phyloP scores from a whole-genome alignment of 805 yeast genomes.

The Saturnispora silvae region DNA sequence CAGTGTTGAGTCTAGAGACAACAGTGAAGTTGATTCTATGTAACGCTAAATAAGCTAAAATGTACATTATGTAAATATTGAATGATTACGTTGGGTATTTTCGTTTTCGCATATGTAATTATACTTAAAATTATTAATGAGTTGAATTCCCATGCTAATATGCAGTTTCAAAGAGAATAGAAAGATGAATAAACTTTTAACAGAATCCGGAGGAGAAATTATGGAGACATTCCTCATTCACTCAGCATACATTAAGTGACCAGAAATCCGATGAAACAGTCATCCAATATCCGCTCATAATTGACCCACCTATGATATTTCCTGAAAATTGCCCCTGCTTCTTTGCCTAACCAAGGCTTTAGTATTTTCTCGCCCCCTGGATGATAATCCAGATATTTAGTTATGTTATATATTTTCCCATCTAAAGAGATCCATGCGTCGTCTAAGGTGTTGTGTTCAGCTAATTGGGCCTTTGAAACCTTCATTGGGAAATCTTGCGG shows the following conservation, averaged over 20 bases:
- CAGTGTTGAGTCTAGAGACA: constrained; percentile 5
- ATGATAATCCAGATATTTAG: constrained; percentile 74
- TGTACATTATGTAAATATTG: too few species aligned
- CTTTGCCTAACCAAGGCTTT: constrained; percentile 71
- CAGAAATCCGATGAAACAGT: constrained; percentile 62
- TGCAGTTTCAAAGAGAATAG: too few species aligned
- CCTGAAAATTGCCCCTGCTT: constrained; percentile 68
- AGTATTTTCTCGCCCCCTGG: constrained; percentile 87
- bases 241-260: constrained; percentile 12
- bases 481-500: constrained; percentile 41
- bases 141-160: too few species aligned
- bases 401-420: constrained; percentile 77
- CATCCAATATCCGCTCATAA: constrained; percentile 67
- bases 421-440: constrained; percentile 84
- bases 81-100: too few species aligned
- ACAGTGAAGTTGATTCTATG: constrained; percentile 3
- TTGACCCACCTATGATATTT: constrained; percentile 69
- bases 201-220: too few species aligned
- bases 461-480: constrained; percentile 42
- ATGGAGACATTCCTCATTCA: too few species aligned
- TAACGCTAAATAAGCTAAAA: too few species aligned
- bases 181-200: too few species aligned
- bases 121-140: too few species aligned
- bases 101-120: too few species aligned
- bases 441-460: constrained; percentile 39